Evolutionary conservation across 1,284 basidiomycete genomes (phyloP).

Genomic region (Afroboletus lepidellus): DNA sequence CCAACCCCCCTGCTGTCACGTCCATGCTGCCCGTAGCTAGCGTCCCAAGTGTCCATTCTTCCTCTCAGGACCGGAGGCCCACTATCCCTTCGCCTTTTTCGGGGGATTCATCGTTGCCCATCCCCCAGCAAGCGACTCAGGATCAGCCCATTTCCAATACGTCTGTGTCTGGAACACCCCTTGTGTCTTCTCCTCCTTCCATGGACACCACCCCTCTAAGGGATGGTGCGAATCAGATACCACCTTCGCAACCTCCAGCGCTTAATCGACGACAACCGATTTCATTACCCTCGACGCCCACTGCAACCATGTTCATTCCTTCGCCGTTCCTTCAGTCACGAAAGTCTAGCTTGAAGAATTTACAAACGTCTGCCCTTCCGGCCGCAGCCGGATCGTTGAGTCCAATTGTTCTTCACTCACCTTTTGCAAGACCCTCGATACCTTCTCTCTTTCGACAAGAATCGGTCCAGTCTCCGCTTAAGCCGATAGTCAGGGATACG

Average conservation of each 20-base stretch:
- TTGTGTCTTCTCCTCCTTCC: slow-evolving; percentile 19
- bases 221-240: slow-evolving; percentile 10
- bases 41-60: not conserved
- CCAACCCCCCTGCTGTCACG: not conserved
- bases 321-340: slow-evolving; percentile 11
- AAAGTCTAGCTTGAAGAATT: slow-evolving; percentile 31
- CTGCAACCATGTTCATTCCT: slow-evolving; percentile 20
- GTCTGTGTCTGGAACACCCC: not conserved
- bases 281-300: slow-evolving; percentile 33
- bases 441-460: slow-evolving; percentile 24
- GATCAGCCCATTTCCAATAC: not conserved
- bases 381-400: slow-evolving; percentile 45
- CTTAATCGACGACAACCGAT: slow-evolving; percentile 31
- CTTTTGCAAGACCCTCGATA: slow-evolving; percentile 23
- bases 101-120: not conserved
- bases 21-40: too few species aligned
- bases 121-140: slow-evolving; percentile 1
- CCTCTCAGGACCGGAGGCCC: not conserved
- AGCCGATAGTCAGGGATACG: slow-evolving; percentile 13
- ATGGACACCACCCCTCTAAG: slow-evolving; percentile 10
- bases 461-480: slow-evolving; percentile 29
- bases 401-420: slow-evolving; percentile 44
- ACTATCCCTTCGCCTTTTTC: not conserved
- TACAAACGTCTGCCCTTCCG: slow-evolving; percentile 35
- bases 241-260: slow-evolving; percentile 24